Evolutionary conservation across 768 basidiomycete genomes (phyloP), one percentile per base, ranked within the genome.

Genomic region (Cytidiella melzeri): DNA sequence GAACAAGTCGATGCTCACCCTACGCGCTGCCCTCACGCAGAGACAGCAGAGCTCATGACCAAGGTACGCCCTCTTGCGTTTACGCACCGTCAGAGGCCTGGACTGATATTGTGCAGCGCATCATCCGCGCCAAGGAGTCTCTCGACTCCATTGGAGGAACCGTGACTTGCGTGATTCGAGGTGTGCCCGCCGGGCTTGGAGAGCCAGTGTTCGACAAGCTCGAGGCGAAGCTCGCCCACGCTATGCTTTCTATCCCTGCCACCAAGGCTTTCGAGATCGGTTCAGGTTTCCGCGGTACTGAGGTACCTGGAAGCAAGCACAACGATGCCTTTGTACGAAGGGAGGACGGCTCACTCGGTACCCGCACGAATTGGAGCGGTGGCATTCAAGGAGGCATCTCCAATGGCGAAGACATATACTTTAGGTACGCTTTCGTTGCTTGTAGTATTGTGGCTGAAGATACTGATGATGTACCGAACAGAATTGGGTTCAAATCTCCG

Each of bases 191-290:
- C 18, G 96, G 96, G 6, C 80, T 98, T 24, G 96, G 96, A 43
- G 96, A 98, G 67, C 96, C 96, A 46, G 87, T 91, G 44, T 98
- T 99, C 67, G 94, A 99, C 79, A 98, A 98, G 69, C 86, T 98
- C 66, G 95, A 96, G 68, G 96, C 96, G 18, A 80, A 80, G 54
- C 83, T 99, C 52, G 95, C 80, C 11, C 96, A 98, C 64, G 96
- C 96, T 6, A 98, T 99, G 95, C 79, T 99, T 45, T 96, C 93
- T 47, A 96, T 99, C 62, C 96, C 96, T 23, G 95, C 96, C 15
- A 98, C 96, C 47, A 99, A 99, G 64, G 92, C 83, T 5, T 98
- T 99, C 67, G 96, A 99, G 70, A 84, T 98, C 55, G 96, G 96
- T 36, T 95, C 92, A 25, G 96, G 96, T 21, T 96, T 99, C 77